These are phyloP conservation scores for Chalciporus sp. DNA, from an alignment of 1,284 basidiomycete species.

Conservation along the genomic window DNA sequence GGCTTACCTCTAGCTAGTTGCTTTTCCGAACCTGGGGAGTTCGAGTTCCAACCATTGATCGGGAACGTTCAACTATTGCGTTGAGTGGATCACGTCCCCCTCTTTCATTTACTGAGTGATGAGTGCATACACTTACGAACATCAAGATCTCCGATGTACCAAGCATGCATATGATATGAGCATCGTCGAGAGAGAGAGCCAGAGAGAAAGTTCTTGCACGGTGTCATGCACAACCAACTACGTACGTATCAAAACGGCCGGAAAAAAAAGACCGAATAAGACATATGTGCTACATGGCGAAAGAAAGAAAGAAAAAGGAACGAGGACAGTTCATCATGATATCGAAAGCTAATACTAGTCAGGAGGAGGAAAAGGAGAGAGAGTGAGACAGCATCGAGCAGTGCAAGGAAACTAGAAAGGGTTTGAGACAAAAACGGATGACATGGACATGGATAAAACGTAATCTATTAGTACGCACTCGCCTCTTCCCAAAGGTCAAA, in stretches of 20 bases:
- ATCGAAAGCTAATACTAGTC: constrained; percentile 2
- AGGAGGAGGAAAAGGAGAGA: not conserved
- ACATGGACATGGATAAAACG: constrained; percentile 6
- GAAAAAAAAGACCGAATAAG: not conserved
- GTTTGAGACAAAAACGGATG: not conserved
- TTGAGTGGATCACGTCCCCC: no score
- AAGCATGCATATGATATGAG: not conserved
- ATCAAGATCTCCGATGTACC: no score
- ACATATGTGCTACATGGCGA: constrained; percentile 13
- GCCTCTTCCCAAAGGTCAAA: constrained; percentile 10
- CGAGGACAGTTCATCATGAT: not conserved
- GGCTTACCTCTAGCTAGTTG: no score
- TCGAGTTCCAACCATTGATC: no score
- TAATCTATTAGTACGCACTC: constrained; percentile 25
- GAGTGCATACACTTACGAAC: not conserved
- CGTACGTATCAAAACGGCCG: not conserved
- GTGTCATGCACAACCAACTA: not conserved
- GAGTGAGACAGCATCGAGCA: constrained; percentile 3
- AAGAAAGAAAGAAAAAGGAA: constrained; percentile 3
- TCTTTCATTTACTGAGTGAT: no score
- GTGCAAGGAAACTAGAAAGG: not conserved
- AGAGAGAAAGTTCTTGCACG: not conserved
- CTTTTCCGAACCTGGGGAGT: no score
- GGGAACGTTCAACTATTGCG: no score
- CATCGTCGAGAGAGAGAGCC: no score